A percentile compares a stretch with the other conserved stretches of the same genome.
Evolutionary conservation across 306 rosid species (phyloP).

Genomic region (Trichosanthes truncata): DNA sequence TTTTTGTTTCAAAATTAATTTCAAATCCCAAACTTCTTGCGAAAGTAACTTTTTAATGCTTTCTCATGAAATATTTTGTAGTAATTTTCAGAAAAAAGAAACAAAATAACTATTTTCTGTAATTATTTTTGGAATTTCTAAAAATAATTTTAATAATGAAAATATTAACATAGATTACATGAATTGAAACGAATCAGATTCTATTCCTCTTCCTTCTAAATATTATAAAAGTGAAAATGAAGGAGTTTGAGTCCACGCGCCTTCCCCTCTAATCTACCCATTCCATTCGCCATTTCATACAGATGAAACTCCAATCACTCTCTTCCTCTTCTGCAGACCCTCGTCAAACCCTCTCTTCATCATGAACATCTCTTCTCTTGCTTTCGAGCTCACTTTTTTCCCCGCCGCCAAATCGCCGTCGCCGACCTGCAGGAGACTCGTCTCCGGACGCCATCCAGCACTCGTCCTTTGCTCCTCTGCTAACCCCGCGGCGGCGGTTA

Average conservation of each 20-base stretch:
- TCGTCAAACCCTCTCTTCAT: neutral
- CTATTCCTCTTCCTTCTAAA: no score
- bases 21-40: no score
- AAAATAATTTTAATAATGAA: no score
- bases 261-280: neutral
- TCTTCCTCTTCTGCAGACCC: neutral
- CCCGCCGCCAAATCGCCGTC: slow-evolving; percentile 17
- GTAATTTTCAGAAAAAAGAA: no score
- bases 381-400: slow-evolving; percentile 39
- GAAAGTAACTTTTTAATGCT: no score
- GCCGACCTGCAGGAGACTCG: slow-evolving; percentile 3
- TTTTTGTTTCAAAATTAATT: no score
- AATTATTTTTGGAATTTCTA: no score
- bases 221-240: no score
- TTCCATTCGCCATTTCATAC: neutral
- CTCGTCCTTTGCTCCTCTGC: slow-evolving; percentile 41
- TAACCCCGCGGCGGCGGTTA: slow-evolving; percentile 29
- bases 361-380: slow-evolving; percentile 57
- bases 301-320: neutral
- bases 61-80: no score
- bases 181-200: no score
- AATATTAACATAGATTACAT: no score
- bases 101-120: no score
- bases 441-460: slow-evolving; percentile 2
- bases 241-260: neutral